These are phyloP conservation scores for Picochlorum sp. DNA, from an alignment of 139 green algal genomes.

Conservation along the genomic window DNA sequence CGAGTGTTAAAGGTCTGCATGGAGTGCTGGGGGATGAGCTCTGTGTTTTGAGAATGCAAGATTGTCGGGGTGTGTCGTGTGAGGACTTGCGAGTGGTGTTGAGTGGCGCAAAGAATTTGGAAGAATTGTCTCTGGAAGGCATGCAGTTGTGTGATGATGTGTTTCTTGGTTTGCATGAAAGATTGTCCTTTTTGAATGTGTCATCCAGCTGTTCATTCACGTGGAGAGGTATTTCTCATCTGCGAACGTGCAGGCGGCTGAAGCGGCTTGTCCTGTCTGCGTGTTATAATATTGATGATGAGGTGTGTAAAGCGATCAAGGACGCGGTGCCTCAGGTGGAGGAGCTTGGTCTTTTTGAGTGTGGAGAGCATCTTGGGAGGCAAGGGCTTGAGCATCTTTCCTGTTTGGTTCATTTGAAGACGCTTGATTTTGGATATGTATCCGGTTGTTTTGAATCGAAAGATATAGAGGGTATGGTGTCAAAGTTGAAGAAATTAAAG, in stretches of 20 bases:
- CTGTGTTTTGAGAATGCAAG: too few relatives aligned
- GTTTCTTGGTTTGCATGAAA: background rate
- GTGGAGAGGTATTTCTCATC: background rate
- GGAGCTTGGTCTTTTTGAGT: slow-evolving; percentile 26
- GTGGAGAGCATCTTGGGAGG: slow-evolving; percentile 17
- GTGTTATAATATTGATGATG: slow-evolving; percentile 27
- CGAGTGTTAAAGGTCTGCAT: too few relatives aligned
- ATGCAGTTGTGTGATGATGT: too few relatives aligned
- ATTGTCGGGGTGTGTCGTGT: too few relatives aligned
- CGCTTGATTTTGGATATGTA: slow-evolving; percentile 27
- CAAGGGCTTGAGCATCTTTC: slow-evolving; percentile 2
- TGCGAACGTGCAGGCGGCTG: background rate
- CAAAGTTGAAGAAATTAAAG: slow-evolving; percentile 3
- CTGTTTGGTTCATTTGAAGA: slow-evolving; percentile 8
- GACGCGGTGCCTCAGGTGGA: slow-evolving; percentile 9
- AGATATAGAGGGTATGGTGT: slow-evolving; percentile 14
- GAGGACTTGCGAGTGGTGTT: too few relatives aligned
- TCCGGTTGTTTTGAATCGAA: slow-evolving; percentile 12
- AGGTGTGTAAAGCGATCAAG: slow-evolving; percentile 7
- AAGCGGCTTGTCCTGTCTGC: slow-evolving; percentile 19
- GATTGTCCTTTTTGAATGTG: slow-evolving; percentile 13
- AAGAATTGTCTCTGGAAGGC: too few relatives aligned
- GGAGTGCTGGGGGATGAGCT: too few relatives aligned
- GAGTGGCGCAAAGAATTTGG: too few relatives aligned
- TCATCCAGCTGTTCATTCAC: slow-evolving; percentile 18